Base-by-base conservation (phyloP, 768 basidiomycete genomes). In the Mycena alexandri region DNA sequence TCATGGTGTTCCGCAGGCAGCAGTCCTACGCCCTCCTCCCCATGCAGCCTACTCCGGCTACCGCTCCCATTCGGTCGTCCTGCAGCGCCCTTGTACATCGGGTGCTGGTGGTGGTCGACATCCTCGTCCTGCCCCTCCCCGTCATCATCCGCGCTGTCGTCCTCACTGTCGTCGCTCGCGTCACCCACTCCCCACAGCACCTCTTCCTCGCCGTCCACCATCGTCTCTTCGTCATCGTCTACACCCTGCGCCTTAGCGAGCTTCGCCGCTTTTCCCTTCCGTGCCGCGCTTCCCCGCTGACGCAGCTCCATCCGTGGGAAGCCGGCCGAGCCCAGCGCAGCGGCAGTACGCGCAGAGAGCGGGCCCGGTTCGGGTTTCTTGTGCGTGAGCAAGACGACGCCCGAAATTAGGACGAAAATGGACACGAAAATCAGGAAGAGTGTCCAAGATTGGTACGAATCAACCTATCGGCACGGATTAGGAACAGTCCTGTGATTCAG, bases 331-430 rank as follows among this genome's bases (percentile, higher is more conserved):
- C 71, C 72, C 51, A 75, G 60, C 22, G 72, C 67, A 29, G 79
- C 72, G 21, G 79, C 74, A 19, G 80, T 75, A 67, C 80, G 74
- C 62, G 76, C 69, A 71, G 79, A 76, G 65, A 75, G 71, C 59
- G 75, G 70, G 36, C 75, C 72, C 55, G 84, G 80, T 76, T 93
- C 92, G 0, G 94, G 91, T 73, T 96, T 95, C 83, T 98, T 96
- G 80, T 93, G 90, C 5, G 95, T 96, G 25, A 98, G 84, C 1
- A 98, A 87, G n/a, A 96, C 92, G 57, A 99, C 97, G 12, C 97
- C 96, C 0, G 86, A 89, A 50, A 98, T 91, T 61, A 99, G 90
- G 47, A 98, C 85, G 48, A 89, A 79, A 72, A 98, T 96, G 2
- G 95, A 96, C 44, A 90, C 79, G 74, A 94, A 95, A 67, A 97